Evolutionary conservation across 2,329 filamentous ascomycete species (phyloP), one percentile per base, ranked within the genome.

Genomic region (Aulographum hederae): DNA sequence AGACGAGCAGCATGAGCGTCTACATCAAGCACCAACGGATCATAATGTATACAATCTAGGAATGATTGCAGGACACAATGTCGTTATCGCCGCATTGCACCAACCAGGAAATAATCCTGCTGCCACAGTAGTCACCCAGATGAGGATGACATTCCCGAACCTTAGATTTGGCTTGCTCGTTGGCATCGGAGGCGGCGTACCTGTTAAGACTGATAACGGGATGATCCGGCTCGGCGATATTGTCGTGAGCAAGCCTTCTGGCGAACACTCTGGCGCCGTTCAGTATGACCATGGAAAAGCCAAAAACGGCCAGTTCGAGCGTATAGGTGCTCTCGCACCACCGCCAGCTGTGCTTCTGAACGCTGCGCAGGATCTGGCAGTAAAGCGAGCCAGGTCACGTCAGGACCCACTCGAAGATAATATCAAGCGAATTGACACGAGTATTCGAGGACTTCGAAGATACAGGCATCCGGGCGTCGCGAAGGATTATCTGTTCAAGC

Each of bases 401-500:
- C 21, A 25, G 13, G 21, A 13, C 13, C 13, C 21, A 10, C 21
- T 25, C n/a, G n/a, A n/a, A n/a, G 21, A 10, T 25, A 10, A 10
- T 13, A 10, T 25, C 21, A 25, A 25, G 10, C 10, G 21, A 25
- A 10, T 10, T 25, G 10, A 25, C 10, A 25, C 10, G 13, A 25
- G 21, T 25, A 25, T 13, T 13, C 21, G 21, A 25, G 13, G 21
- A 25, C 13, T 10, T 10, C 10, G 10, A 25, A 25, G 21, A 25
- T 31, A 10, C 18, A 17, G 10, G 10, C 18, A 15, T 17, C 14
- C 8, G 8, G 18, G 15, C 8, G 13, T 15, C 13, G 29, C 8
- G 8, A 26, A 8, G 14, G 38, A 43, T 26, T 4, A 38, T 25
- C 36, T 43, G 11, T 42, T 41, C 27, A 29, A 42, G 16, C 34